Conservation (phyloP, 495 filamentous ascomycete species). For the Aspergillus sclerotioniger region DNA sequence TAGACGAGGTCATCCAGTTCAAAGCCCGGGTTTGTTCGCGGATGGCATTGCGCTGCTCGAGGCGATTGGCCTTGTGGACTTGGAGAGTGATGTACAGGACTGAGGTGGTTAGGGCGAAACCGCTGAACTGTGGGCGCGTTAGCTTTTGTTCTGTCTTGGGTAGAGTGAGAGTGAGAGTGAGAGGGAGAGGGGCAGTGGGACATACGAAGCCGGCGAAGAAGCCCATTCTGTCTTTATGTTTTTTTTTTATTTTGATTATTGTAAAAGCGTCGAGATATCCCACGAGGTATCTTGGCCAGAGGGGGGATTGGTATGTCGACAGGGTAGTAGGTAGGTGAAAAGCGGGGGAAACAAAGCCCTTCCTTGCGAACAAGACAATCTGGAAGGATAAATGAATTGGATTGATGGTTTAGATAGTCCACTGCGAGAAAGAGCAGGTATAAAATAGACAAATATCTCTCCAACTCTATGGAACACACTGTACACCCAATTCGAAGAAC, state of each 20-base stretch:
- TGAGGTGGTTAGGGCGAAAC: conserved; percentile 80
- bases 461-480: neutral
- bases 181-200: conserved; percentile 14
- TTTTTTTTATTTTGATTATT: too few relatives aligned
- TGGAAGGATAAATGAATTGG: too few relatives aligned
- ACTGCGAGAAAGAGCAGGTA: too few relatives aligned
- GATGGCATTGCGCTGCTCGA: conserved; percentile 66
- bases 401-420: too few relatives aligned
- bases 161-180: neutral
- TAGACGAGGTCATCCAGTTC: conserved; percentile 51
- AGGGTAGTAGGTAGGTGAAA: too few relatives aligned
- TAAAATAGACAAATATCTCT: neutral
- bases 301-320: neutral
- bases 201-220: conserved; percentile 82
- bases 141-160: neutral
- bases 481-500: neutral
- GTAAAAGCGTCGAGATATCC: too few relatives aligned
- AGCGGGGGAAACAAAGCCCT: too few relatives aligned
- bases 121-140: conserved; percentile 54
- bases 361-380: too few relatives aligned
- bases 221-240: conserved; percentile 53
- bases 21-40: conserved; percentile 66
- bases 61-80: conserved; percentile 69
- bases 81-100: conserved; percentile 76
- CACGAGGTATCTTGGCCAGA: too few relatives aligned